Evolutionary conservation across 768 basidiomycete species (phyloP), one percentile per base, ranked within the genome.

Genomic region (Chiua virens): DNA sequence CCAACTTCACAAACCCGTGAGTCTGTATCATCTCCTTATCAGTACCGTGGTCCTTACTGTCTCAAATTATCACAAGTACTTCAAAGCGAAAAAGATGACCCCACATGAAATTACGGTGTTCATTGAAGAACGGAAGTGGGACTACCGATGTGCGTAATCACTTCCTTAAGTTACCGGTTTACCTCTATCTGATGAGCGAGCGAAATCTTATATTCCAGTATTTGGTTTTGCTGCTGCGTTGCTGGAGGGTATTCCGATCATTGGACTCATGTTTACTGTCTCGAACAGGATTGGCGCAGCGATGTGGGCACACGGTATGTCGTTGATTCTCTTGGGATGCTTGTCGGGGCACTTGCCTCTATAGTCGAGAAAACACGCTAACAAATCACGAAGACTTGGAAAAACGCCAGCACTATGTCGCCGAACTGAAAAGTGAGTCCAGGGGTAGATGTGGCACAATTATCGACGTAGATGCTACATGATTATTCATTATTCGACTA

Each of bases 251-350:
- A 70, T 96, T 0, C 94, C 94, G 0, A 78, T 97, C 51, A 61
- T 92, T 4, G 94, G 94, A 0, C 71, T 96, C 5, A 68, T 87
- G 10, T 92, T 96, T 65, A 85, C 85, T 2, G 75, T 96, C 17
- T 93, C 91, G 0, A 95, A 96, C 64, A 78, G 91, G 7, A 80
- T 96, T 21, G 93, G 93, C 7, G 94, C 91, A 3, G 92, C 92
- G 1, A 96, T 97, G 94, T 97, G 92, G 87, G 88, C 89, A 5
- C 83, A 86, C 55, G 89, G 87, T 89, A 49, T 17, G 75, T 61
- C 27, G 7, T 22, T 18, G 4, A 8, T 48, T 18, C 9, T 10
- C 9, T n/a, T n/a, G n/a, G n/a, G n/a, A n/a, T n/a, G n/a, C 3
- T 4, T n/a, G 11, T 15, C 14, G 4, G 23, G 8, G 21, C n/a